These are phyloP conservation scores for Scheffersomyces quercinus DNA, from an alignment of 1,139 yeast species.

Conservation along the genomic window DNA sequence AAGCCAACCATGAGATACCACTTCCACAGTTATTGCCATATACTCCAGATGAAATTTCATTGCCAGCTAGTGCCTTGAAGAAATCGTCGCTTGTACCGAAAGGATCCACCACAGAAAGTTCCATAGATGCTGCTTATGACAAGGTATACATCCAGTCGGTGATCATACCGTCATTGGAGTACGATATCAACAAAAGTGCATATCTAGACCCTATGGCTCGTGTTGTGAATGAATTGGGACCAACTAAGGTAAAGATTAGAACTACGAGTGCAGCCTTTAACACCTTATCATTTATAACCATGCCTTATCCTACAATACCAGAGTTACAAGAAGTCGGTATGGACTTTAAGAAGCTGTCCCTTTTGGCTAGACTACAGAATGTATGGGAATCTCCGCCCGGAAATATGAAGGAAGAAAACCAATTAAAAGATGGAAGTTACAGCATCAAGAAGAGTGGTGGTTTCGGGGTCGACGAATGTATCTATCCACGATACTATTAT, in stretches of 20 bases:
- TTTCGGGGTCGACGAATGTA: slow-evolving; percentile 25
- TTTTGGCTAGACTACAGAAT: slow-evolving; percentile 19
- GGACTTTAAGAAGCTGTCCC: slow-evolving; percentile 33
- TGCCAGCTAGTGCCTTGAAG: slow-evolving; percentile 6
- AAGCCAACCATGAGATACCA: slow-evolving; percentile 27
- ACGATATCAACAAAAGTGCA: slow-evolving; percentile 33
- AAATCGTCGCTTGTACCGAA: slow-evolving; percentile 15
- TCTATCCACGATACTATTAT: slow-evolving; percentile 32
- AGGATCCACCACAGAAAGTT: slow-evolving; percentile 20
- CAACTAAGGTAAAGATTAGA: slow-evolving; percentile 33
- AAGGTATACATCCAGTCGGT: slow-evolving; percentile 33
- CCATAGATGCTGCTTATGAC: slow-evolving; percentile 34
- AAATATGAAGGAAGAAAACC: slow-evolving; percentile 12
- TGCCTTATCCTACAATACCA: slow-evolving; percentile 24
- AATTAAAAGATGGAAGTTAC: slow-evolving; percentile 26
- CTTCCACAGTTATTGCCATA: slow-evolving; percentile 37
- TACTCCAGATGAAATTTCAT: slow-evolving; percentile 17
- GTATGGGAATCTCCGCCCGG: slow-evolving; percentile 28
- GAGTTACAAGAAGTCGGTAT: slow-evolving; percentile 30
- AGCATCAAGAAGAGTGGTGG: slow-evolving; percentile 32
- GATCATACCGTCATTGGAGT: slow-evolving; percentile 38
- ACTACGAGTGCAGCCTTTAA: slow-evolving; percentile 34
- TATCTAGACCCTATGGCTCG: slow-evolving; percentile 19
- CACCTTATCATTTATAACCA: slow-evolving; percentile 28
- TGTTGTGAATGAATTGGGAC: slow-evolving; percentile 37